Base-by-base conservation (phyloP, 1,139 yeast species). In the Meyerozyma athensensis region DNA sequence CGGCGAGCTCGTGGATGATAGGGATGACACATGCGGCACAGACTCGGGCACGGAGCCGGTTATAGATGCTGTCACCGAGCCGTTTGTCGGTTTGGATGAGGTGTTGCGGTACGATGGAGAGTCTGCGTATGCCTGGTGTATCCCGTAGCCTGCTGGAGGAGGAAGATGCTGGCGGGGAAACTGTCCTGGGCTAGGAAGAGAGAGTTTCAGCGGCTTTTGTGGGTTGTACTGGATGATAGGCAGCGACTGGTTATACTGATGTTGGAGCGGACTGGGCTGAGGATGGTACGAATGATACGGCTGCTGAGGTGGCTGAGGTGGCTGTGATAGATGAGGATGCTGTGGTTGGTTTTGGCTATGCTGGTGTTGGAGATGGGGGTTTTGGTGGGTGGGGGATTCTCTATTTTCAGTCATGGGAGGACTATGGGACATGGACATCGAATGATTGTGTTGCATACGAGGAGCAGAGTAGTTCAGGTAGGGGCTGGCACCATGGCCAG, bases 131-230 rank as follows among this genome's bases (percentile, higher is more conserved):
- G 28, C 2, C 32, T 28, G 32, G 5, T 28, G 19, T 13, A 28
- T 28, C 9, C 32, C 32, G 20, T 17, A 28, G 9, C 32, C 8
- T 4, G 32, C 5, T 2, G 32, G 32, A 2, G 32, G 32, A 6
- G 32, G 32, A 8, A 28, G 32, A 14, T 28, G 32, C 21, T 16
- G 32, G 12, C 32, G 19, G 6, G 32, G 32, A 12, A 30, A 12
- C 23, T 19, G 33, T 22, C 33, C 33, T 8, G 33, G 33, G 23
- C 19, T 30, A 23, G 22, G 23, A 13, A 19, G 23, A 10, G 22
- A 30, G 7, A 13, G 33, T n/a, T 16, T 30, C 19, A 19, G 17
- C 23, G 33, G 33, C 8, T 12, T 19, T 16, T 19, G 33, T 22
- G 22, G 22, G 5, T 4, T 8, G 20, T 26, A 14, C 19, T 16